Conservation (phyloP, 257 asterid species). For the Penstemon newberryi region DNA sequence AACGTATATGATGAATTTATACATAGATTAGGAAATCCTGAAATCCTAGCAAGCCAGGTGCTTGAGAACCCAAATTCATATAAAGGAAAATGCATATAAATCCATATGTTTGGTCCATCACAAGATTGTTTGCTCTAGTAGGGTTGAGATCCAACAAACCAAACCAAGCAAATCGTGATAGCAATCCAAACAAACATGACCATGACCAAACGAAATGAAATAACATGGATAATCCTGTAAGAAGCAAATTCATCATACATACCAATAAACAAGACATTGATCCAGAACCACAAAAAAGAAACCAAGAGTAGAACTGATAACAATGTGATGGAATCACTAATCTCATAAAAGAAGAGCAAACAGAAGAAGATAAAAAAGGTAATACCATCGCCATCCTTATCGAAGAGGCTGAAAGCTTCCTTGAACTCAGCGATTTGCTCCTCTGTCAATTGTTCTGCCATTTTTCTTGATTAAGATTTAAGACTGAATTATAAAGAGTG, state of each 20-base stretch:
- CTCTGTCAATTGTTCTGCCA: slow-evolving; percentile 6
- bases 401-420: slow-evolving; percentile 1
- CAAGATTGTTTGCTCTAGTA: not conserved
- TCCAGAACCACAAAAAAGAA: too few species aligned
- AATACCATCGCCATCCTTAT: slow-evolving; percentile 6
- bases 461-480: not conserved
- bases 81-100: not conserved
- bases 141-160: not conserved
- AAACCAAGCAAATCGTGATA: not conserved
- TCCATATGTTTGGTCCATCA: not conserved
- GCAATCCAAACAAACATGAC: not conserved
- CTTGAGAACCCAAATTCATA: not conserved
- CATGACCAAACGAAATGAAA: not conserved
- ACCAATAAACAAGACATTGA: too few species aligned
- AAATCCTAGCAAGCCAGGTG: not conserved
- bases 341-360: too few species aligned
- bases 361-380: not conserved
- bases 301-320: too few species aligned
- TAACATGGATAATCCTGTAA: too few species aligned
- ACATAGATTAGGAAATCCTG: not conserved
- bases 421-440: slow-evolving; percentile 9
- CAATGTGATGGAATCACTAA: too few species aligned
- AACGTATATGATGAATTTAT: not conserved
- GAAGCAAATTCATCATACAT: too few species aligned
- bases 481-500: too few species aligned